Evolutionary conservation across 352 stramenopile genomes (phyloP).

Genomic region (Phytophthora litchii): DNA sequence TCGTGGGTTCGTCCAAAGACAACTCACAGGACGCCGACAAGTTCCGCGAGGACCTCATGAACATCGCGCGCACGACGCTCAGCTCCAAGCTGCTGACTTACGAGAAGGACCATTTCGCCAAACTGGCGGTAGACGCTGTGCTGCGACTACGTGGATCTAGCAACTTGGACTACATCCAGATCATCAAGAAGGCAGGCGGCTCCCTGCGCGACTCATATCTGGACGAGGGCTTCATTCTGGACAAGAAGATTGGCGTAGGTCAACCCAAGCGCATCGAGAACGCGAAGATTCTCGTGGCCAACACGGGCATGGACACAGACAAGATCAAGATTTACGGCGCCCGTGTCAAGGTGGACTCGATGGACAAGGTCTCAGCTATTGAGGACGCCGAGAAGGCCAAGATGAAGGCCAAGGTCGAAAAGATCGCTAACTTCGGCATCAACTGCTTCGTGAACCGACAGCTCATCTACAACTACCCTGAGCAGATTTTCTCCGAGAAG

Average conservation of each 20-base stretch:
- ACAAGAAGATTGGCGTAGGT: constrained; percentile 96
- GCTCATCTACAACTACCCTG: constrained; percentile 99
- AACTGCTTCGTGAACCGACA: constrained; percentile 99
- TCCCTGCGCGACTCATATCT: constrained; percentile 97
- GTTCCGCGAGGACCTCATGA: constrained; percentile 96
- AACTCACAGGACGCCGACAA: constrained; percentile 77
- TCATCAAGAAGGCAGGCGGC: constrained; percentile 98
- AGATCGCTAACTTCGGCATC: constrained; percentile 98
- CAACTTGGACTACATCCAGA: constrained; percentile 99
- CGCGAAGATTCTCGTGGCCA: constrained; percentile 98
- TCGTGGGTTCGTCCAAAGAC: constrained; percentile 87
- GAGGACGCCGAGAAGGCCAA: constrained; percentile 98
- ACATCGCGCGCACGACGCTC: constrained; percentile 98
- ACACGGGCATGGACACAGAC: constrained; percentile 99
- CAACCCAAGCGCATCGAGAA: constrained; percentile 98
- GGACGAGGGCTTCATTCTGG: constrained; percentile 98
- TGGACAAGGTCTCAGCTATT: constrained; percentile 99
- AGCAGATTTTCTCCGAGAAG: constrained; percentile 98
- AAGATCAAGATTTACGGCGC: constrained; percentile 99
- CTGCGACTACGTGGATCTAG: constrained; percentile 94
- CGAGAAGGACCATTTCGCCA: constrained; percentile 98
- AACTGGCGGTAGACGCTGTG: constrained; percentile 96
- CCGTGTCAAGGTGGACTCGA: constrained; percentile 97
- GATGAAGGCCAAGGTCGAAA: constrained; percentile 98
- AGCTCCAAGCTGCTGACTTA: constrained; percentile 98